phyloP scores from a whole-genome alignment of 352 stramenopile genomes.

The Phytophthora constricta region DNA sequence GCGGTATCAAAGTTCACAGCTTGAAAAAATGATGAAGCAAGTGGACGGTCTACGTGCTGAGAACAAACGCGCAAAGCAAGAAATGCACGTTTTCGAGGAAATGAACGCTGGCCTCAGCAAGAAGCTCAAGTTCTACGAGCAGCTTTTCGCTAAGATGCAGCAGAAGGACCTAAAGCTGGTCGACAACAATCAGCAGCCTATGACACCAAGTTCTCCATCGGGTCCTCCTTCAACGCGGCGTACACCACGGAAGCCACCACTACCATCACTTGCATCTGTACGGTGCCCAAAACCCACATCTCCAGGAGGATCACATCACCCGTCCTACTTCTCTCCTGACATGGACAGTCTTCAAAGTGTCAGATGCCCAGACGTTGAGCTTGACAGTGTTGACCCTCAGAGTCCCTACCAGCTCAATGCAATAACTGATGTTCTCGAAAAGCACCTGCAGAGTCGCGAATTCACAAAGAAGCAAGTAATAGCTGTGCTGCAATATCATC shows the following conservation, averaged over 20 bases:
- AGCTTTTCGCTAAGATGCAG: slow-evolving; percentile 72
- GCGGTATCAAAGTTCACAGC: slow-evolving; percentile 60
- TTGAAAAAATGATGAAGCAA: slow-evolving; percentile 64
- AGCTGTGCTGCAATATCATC: slow-evolving; percentile 46
- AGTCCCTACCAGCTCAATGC: slow-evolving; percentile 45
- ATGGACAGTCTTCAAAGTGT: slow-evolving; percentile 23
- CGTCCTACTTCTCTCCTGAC: slow-evolving; percentile 28
- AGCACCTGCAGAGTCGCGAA: slow-evolving; percentile 55
- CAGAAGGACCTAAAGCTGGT: slow-evolving; percentile 42
- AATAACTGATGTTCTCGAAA: slow-evolving; percentile 46
- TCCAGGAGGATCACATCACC: slow-evolving; percentile 21
- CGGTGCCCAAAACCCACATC: slow-evolving; percentile 13
- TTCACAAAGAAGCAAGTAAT: slow-evolving; percentile 58
- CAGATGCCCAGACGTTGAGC: slow-evolving; percentile 27
- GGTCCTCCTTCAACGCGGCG: slow-evolving; percentile 14
- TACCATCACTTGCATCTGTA: slow-evolving; percentile 34
- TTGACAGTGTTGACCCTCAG: slow-evolving; percentile 15
- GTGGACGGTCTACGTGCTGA: slow-evolving; percentile 45
- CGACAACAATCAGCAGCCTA: slow-evolving; percentile 19
- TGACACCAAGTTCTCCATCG: slow-evolving; percentile 16
- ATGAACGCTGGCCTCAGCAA: slow-evolving; percentile 67
- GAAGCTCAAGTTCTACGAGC: slow-evolving; percentile 74
- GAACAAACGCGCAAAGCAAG: slow-evolving; percentile 47
- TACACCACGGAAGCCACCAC: slow-evolving; percentile 43
- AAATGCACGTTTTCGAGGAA: slow-evolving; percentile 66